A percentile compares a stretch with the other conserved stretches of the same genome.
Conservation (phyloP, 768 basidiomycete species). For the Gloeopeniophorella convolvens region DNA sequence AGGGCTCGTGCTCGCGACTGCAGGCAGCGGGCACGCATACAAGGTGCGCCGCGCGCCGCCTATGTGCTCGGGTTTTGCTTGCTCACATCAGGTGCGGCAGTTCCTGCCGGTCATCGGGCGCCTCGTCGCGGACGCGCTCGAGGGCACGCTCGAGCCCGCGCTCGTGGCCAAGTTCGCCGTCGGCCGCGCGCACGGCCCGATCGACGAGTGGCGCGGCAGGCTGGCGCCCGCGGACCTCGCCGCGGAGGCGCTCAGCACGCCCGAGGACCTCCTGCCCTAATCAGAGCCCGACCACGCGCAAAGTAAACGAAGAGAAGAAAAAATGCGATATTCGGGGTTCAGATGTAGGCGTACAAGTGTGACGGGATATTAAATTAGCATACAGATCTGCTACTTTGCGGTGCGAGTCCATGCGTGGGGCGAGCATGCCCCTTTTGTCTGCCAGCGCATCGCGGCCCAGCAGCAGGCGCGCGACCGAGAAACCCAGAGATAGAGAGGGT, state of each 20-base stretch:
- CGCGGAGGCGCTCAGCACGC: conserved; percentile 7
- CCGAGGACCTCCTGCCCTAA: conserved; percentile 15
- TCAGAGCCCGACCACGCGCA: conserved; percentile 22
- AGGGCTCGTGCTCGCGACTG: conserved; percentile 74
- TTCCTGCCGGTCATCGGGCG: conserved; percentile 83
- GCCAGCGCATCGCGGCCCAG: no score
- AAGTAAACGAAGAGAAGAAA: background rate
- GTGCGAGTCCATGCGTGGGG: no score
- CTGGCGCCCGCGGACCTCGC: background rate
- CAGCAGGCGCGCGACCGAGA: no score
- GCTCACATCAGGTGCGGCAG: conserved; percentile 33
- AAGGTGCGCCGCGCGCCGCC: conserved; percentile 42
- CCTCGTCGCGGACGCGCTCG: conserved; percentile 66
- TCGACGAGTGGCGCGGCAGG: conserved; percentile 31
- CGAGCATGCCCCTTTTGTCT: background rate
- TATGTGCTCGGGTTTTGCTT: background rate
- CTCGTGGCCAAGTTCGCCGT: conserved; percentile 59
- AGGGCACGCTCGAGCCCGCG: conserved; percentile 50
- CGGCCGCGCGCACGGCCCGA: conserved; percentile 34
- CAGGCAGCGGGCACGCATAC: conserved; percentile 83
- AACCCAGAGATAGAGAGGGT: no score
- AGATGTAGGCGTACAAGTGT: background rate
- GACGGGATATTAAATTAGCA: background rate
- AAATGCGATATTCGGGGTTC: background rate
- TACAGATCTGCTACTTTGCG: background rate